These are phyloP conservation scores for Pseudocercospora crystallina DNA, from an alignment of 2,329 filamentous ascomycete species.

Conservation along the genomic window DNA sequence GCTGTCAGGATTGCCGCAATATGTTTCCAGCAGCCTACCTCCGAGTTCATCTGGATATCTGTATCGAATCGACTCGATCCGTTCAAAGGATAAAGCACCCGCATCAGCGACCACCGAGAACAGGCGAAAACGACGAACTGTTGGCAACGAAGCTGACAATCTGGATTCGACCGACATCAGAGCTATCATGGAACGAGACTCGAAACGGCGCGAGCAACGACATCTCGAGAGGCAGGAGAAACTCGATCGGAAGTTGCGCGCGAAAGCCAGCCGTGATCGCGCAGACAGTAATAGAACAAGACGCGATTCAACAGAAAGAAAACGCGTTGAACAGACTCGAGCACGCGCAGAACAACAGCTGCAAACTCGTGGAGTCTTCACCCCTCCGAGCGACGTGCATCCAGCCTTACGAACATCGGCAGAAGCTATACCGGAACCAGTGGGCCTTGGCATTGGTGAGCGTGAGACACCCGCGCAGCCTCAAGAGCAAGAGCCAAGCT, in stretches of 20 bases:
- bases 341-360: constrained; percentile 28
- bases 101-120: constrained; percentile 9
- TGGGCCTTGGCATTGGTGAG: constrained; percentile 34
- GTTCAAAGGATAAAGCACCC: constrained; percentile 10
- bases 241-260: constrained; percentile 63
- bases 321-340: constrained; percentile 32
- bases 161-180: constrained; percentile 81
- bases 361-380: constrained; percentile 23
- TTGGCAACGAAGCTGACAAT: constrained; percentile 74
- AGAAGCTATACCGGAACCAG: constrained; percentile 18
- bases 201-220: constrained; percentile 75
- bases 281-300: constrained; percentile 30
- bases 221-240: constrained; percentile 66
- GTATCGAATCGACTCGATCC: constrained; percentile 23
- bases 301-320: constrained; percentile 57
- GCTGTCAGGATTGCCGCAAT: constrained; percentile 66
- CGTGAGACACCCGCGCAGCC: constrained; percentile 2
- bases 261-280: constrained; percentile 62
- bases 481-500: background rate
- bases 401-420: constrained; percentile 33
- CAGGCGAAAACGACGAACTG: constrained; percentile 56
- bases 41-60: constrained; percentile 19
- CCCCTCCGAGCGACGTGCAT: constrained; percentile 34
- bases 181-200: constrained; percentile 86
- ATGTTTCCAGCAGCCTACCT: constrained; percentile 42